Evolutionary conservation across 306 rosid genomes (phyloP).

Genomic region (Arachis stenosperma): DNA sequence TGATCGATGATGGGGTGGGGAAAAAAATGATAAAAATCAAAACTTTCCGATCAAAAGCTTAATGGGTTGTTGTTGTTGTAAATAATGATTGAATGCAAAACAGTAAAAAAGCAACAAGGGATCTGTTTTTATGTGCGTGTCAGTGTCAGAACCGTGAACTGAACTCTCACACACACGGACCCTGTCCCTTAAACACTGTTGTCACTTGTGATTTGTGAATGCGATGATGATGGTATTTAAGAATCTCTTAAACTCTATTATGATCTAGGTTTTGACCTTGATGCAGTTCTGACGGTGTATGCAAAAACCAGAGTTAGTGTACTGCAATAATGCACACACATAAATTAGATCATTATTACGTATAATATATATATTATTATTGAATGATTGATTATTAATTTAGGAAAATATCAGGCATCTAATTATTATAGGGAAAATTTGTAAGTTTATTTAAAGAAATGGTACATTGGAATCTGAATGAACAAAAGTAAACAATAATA

Average conservation of each 20-base stretch:
- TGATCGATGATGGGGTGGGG: constrained; percentile 9
- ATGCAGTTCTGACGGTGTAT: not conserved
- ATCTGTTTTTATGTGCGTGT: constrained; percentile 7
- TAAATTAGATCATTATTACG: not conserved
- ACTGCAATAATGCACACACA: not conserved
- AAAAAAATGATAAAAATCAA: not conserved
- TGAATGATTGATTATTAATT: not conserved
- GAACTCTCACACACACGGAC: constrained; percentile 36
- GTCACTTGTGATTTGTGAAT: too few species aligned
- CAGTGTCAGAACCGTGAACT: constrained; percentile 39
- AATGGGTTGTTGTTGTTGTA: constrained; percentile 28
- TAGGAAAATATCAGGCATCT: not conserved
- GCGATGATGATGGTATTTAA: not conserved
- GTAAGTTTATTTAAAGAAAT: not conserved
- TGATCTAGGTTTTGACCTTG: constrained; percentile 20
- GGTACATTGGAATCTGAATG: constrained; percentile 2
- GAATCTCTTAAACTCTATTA: not conserved
- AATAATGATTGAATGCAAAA: not conserved
- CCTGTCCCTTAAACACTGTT: not conserved
- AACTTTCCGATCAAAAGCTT: constrained; percentile 28
- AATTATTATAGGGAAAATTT: not conserved
- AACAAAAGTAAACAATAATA: not conserved
- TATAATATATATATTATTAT: too few species aligned
- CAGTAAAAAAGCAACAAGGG: not conserved
- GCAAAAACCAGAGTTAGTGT: not conserved